Evolutionary conservation across 768 basidiomycete species (phyloP), one percentile per base, ranked within the genome.

Genomic region (Amanita muscaria): DNA sequence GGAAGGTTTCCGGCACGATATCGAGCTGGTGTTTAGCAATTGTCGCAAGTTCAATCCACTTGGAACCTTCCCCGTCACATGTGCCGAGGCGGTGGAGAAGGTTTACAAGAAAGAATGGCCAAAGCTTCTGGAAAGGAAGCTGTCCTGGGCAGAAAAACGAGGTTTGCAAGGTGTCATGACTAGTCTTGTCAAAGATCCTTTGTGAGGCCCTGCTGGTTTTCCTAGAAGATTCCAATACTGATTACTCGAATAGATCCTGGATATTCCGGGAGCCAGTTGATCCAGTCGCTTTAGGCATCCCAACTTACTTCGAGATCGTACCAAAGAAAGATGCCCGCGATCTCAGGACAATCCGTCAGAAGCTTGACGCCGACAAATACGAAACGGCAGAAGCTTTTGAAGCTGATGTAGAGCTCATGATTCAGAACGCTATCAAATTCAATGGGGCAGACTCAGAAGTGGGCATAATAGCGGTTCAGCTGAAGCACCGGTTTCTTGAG

Each of bases 31-130:
- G 37, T 83, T 96, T 57, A 70, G 62, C 58, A 99, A 99, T 56
- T 97, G 93, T 61, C 81, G 89, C 24, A 73, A 80, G 52, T 99
- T 98, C 73, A 99, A 99, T 55, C 86, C 87, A 14, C 77, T 82
- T 4, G 77, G 70, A 15, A 88, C 89, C 0, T 83, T 77, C 49
- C 85, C 89, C 3, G 70, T 77, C 37, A 66, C 70, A 21, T 84
- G 80, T 51, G 87, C 87, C 3, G 81, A 86, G 42, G 61, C 64
- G 3, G 72, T 92, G 11, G 91, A 97, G 63, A 76, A 68, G 38
- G 70, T 61, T 5, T 92, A 83, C 68, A 81, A 80, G 64, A 82
- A 76, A 57, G 91, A 97, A 59, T 98, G 96, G 93, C 59, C 74
- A 14, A 89, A 87, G 60, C 72, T 66, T 1, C 70, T 70, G 58